Conservation (phyloP, 139 green algal species). For the Ostreobium quekettii region DNA sequence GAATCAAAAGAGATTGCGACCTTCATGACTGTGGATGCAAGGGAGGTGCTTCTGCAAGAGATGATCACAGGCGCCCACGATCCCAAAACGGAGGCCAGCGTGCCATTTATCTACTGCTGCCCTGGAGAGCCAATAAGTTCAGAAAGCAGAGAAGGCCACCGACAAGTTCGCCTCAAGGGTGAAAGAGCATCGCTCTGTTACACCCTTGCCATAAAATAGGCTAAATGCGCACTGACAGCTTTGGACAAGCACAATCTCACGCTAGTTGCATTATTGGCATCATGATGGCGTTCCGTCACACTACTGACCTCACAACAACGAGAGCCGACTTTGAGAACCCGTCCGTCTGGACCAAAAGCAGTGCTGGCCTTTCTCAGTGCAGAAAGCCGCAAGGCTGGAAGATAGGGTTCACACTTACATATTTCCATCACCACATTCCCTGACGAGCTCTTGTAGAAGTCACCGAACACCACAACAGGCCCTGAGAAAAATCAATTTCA, state of each 20-base stretch:
- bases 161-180: too few species aligned
- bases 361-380: not conserved
- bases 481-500: slow-evolving; percentile 20
- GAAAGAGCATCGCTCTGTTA: too few species aligned
- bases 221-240: too few species aligned
- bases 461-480: slow-evolving; percentile 51
- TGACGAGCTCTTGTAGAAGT: slow-evolving; percentile 59
- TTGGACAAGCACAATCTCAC: too few species aligned
- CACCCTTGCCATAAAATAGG: too few species aligned
- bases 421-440: slow-evolving; percentile 64
- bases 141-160: too few species aligned
- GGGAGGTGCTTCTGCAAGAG: not conserved
- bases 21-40: not conserved
- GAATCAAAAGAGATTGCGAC: not conserved
- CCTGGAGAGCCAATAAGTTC: too few species aligned
- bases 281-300: not conserved
- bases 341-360: not conserved
- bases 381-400: not conserved
- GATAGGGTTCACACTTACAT: slow-evolving; percentile 38
- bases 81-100: not conserved
- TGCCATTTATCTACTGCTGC: too few species aligned
- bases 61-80: not conserved
- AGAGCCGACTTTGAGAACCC: not conserved
- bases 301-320: not conserved
- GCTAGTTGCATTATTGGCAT: too few species aligned